Evolutionary conservation across 495 filamentous ascomycete genomes (phyloP).

Genomic region (Rhypophila decipiens): DNA sequence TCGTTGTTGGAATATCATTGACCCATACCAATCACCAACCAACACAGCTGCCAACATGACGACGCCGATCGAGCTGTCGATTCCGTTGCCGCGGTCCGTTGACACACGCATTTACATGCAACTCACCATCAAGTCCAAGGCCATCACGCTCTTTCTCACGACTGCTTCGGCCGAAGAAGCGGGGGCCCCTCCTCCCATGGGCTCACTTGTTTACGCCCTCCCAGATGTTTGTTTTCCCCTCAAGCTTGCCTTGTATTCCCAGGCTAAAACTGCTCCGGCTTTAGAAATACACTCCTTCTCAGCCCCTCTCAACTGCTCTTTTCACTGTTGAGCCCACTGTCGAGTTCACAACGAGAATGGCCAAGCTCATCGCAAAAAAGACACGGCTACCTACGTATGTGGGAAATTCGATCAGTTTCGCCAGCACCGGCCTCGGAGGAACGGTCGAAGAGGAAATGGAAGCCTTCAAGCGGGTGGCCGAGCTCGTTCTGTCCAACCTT

Average conservation of each 20-base stretch:
- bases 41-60: too few relatives aligned
- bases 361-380: conserved; percentile 71
- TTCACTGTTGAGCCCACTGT: conserved; percentile 67
- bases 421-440: conserved; percentile 61
- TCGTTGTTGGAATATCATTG: neutral
- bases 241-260: neutral
- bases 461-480: conserved; percentile 65
- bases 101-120: conserved; percentile 77
- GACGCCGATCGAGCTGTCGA: conserved; percentile 57
- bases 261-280: conserved; percentile 3
- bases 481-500: conserved; percentile 58
- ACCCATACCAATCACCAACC: too few relatives aligned
- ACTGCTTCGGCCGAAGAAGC: conserved; percentile 58
- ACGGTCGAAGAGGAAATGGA: conserved; percentile 94
- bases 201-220: conserved; percentile 88
- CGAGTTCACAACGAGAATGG: conserved; percentile 79
- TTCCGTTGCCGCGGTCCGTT: conserved; percentile 67
- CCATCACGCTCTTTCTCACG: conserved; percentile 68
- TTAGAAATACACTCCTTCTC: conserved; percentile 49
- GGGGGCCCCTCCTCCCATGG: conserved; percentile 48
- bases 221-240: conserved; percentile 62
- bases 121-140: conserved; percentile 60
- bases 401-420: conserved; percentile 66
- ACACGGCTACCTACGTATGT: conserved; percentile 72
- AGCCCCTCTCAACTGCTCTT: conserved; percentile 70